phyloP scores from a whole-genome alignment of 1,284 basidiomycete species.

The Trametes polyzona region DNA sequence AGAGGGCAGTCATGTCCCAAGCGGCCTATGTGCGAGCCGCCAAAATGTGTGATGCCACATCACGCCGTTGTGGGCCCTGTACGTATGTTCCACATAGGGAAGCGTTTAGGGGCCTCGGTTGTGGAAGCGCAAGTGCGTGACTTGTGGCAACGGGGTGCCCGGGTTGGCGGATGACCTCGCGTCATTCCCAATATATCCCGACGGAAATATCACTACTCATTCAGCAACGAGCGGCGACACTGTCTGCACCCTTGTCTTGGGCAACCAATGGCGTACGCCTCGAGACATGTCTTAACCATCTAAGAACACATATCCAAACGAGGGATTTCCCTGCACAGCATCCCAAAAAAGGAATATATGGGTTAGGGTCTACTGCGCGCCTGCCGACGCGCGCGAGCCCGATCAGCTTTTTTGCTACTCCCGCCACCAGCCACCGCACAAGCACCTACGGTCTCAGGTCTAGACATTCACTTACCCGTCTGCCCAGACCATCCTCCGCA shows the following conservation, averaged over 20 bases:
- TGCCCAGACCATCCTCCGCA: background rate
- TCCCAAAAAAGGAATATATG: background rate
- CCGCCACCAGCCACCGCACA: background rate
- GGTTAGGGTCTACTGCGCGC: slow-evolving; percentile 18
- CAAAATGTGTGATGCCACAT: no score
- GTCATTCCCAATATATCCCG: no score
- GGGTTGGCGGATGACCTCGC: no score
- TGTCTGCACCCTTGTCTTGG: no score
- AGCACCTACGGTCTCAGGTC: background rate
- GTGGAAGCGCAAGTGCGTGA: no score
- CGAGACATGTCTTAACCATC: no score
- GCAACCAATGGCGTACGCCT: no score
- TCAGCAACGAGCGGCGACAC: no score
- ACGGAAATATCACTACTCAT: no score
- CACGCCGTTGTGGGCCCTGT: no score
- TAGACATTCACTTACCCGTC: background rate
- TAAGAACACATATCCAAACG: background rate
- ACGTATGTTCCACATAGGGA: background rate
- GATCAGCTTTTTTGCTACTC: slow-evolving; percentile 11
- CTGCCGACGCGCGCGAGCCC: background rate
- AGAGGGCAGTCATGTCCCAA: background rate
- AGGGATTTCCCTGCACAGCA: slow-evolving; percentile 15
- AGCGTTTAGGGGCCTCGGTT: no score
- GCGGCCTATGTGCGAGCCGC: background rate
- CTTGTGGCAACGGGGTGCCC: no score